These are phyloP conservation scores for Coix lacrymajobi DNA, from an alignment of 176 grass and related monocot species.

Conservation along the genomic window DNA sequence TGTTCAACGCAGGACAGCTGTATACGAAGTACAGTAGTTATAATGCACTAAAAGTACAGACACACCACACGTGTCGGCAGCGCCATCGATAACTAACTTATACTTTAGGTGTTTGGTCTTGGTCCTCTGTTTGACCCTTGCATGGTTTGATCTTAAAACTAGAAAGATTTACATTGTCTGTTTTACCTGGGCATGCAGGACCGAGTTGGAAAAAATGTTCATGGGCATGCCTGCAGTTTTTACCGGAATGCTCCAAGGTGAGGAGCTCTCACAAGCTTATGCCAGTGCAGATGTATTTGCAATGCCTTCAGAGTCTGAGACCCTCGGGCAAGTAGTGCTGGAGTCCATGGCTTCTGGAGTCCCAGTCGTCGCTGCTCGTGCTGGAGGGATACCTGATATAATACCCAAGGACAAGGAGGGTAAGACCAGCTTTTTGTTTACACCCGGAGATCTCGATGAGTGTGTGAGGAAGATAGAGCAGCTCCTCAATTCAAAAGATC, in stretches of 20 bases:
- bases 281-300: slow-evolving; percentile 86
- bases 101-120: not conserved
- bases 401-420: slow-evolving; percentile 82
- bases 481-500: slow-evolving; percentile 46
- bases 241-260: slow-evolving; percentile 94
- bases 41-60: not conserved
- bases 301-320: slow-evolving; percentile 99
- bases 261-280: slow-evolving; percentile 83
- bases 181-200: slow-evolving; percentile 43
- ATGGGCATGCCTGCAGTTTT: slow-evolving; percentile 78
- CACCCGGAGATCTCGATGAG: slow-evolving; percentile 76
- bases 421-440: slow-evolving; percentile 76
- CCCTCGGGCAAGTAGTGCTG: slow-evolving; percentile 92
- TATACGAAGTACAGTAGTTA: not conserved
- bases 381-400: slow-evolving; percentile 90
- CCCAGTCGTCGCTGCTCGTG: slow-evolving; percentile 84
- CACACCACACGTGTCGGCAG: not conserved
- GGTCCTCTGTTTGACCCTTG: not conserved
- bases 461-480: slow-evolving; percentile 73
- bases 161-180: not conserved
- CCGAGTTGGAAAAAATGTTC: slow-evolving; percentile 88
- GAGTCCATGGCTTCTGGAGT: slow-evolving; percentile 96
- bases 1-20: not conserved
- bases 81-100: not conserved
- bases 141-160: not conserved